These are phyloP conservation scores for Tephrocybe rancida DNA, from an alignment of 768 basidiomycete genomes.

Conservation along the genomic window DNA sequence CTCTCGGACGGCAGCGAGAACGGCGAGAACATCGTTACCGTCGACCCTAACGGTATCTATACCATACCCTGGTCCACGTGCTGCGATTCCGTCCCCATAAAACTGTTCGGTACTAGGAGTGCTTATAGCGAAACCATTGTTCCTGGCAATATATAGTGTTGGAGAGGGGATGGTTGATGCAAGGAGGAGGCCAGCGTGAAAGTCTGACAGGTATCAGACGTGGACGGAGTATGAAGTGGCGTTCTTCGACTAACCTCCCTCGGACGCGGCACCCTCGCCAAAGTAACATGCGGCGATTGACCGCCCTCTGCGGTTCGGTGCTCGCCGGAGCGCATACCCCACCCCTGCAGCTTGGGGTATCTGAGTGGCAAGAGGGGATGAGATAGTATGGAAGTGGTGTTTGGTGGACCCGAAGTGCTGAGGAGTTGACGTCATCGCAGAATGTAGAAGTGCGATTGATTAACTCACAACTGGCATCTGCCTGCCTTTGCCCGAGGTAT, in stretches of 20 bases:
- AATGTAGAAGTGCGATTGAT: not conserved
- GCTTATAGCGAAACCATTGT: conserved; percentile 95
- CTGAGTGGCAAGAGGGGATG: conserved; percentile 91
- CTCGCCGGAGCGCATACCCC: conserved; percentile 84
- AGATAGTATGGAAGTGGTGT: conserved; percentile 93
- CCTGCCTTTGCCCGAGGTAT: conserved; percentile 79
- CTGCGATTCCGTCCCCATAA: conserved; percentile 90
- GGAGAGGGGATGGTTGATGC: conserved; percentile 79
- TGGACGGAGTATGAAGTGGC: not conserved
- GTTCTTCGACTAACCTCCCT: conserved; percentile 59
- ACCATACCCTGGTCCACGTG: conserved; percentile 90
- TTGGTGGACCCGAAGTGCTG: conserved; percentile 85
- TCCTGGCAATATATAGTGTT: conserved; percentile 72
- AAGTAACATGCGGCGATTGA: conserved; percentile 89
- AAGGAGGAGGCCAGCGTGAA: conserved; percentile 87
- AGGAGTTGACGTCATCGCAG: conserved; percentile 8
- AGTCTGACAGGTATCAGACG: conserved; percentile 52
- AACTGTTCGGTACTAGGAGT: conserved; percentile 90
- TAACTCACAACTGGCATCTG: conserved; percentile 89
- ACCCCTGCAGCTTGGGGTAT: conserved; percentile 95
- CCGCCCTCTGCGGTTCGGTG: conserved; percentile 63
- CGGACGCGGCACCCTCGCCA: conserved; percentile 92
- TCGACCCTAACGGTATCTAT: conserved; percentile 92
- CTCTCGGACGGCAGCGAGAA: conserved; percentile 72
- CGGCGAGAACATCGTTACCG: conserved; percentile 90